These are phyloP conservation scores for Lolium perenne DNA, from an alignment of 176 grass and related monocot species.

Conservation along the genomic window DNA sequence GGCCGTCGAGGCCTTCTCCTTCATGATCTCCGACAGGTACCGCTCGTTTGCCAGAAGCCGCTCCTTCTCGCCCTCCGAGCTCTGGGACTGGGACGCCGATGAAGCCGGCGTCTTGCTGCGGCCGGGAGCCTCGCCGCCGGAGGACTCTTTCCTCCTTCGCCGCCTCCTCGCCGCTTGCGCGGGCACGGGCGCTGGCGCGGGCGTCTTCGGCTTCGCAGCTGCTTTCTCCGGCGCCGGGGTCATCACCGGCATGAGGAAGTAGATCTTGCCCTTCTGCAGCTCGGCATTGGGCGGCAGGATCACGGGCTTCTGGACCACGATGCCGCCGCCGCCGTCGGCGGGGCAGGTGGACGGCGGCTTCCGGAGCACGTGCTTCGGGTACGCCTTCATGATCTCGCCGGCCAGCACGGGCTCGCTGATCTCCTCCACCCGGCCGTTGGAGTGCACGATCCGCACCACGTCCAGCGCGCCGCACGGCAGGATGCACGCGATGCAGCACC, in stretches of 20 bases:
- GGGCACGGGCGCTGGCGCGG: slow-evolving; percentile 32
- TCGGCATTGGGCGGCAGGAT: slow-evolving; percentile 88
- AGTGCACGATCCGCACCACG: slow-evolving; percentile 96
- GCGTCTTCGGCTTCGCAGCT: background rate
- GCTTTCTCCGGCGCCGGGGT: slow-evolving; percentile 45
- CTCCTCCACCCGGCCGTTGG: slow-evolving; percentile 91
- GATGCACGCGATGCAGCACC: slow-evolving; percentile 99
- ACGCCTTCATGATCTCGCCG: slow-evolving; percentile 86
- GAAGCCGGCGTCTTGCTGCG: background rate
- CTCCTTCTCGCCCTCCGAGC: slow-evolving; percentile 66
- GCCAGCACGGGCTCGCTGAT: slow-evolving; percentile 80
- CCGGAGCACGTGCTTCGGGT: slow-evolving; percentile 90
- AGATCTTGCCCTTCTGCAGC: slow-evolving; percentile 93
- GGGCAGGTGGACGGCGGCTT: slow-evolving; percentile 66
- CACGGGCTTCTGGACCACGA: slow-evolving; percentile 62
- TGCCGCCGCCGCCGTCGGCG: slow-evolving; percentile 45
- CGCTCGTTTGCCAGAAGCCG: slow-evolving; percentile 77
- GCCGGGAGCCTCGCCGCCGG: background rate
- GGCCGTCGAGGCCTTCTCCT: slow-evolving; percentile 73
- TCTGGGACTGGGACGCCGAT: background rate
- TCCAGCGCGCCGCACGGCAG: slow-evolving; percentile 96
- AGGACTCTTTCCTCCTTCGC: slow-evolving; percentile 54
- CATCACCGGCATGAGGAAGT: slow-evolving; percentile 85
- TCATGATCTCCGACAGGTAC: slow-evolving; percentile 91
- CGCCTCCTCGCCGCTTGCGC: slow-evolving; percentile 51